Evolutionary conservation across 31 red algal genomes (phyloP).

Genomic region (Asparagopsis taxiformis): DNA sequence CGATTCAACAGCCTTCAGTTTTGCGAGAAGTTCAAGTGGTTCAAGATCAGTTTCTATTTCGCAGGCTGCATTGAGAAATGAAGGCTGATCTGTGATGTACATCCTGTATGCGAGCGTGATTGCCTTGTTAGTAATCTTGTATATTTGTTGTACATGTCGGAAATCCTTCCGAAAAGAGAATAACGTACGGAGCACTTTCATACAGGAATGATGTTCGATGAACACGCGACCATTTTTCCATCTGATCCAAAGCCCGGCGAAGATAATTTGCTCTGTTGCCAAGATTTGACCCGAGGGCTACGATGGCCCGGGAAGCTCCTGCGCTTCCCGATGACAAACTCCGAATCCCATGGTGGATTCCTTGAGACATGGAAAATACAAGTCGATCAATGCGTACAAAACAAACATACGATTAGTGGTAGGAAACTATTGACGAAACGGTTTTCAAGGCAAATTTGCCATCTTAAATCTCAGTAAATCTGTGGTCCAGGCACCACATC

Average conservation of each 20-base stretch:
- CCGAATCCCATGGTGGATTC: too few relatives aligned
- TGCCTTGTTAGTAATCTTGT: neutral
- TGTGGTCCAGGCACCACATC: too few relatives aligned
- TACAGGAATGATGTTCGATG: conserved; percentile 21
- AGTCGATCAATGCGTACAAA: too few relatives aligned
- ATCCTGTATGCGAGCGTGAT: conserved; percentile 19
- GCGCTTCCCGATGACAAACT: too few relatives aligned
- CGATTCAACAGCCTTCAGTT: conserved; percentile 61
- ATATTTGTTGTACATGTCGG: neutral
- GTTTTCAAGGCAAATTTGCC: too few relatives aligned
- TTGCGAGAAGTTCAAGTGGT: conserved; percentile 58
- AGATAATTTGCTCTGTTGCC: conserved; percentile 7
- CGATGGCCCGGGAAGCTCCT: conserved; percentile 1
- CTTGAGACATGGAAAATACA: too few relatives aligned
- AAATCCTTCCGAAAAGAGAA: neutral
- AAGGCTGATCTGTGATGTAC: conserved; percentile 72
- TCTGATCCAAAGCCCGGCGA: conserved; percentile 1
- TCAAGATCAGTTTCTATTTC: conserved; percentile 40
- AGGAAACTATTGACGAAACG: too few relatives aligned
- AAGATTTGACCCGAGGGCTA: conserved; percentile 27
- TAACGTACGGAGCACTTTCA: conserved; percentile 21
- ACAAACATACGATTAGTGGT: too few relatives aligned
- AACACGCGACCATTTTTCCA: neutral
- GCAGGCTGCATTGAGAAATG: conserved; percentile 80
- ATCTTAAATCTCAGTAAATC: too few relatives aligned